These are phyloP conservation scores for Polyrhizophydium stewartii DNA, from an alignment of 371 early-diverging fungal species.

Conservation along the genomic window DNA sequence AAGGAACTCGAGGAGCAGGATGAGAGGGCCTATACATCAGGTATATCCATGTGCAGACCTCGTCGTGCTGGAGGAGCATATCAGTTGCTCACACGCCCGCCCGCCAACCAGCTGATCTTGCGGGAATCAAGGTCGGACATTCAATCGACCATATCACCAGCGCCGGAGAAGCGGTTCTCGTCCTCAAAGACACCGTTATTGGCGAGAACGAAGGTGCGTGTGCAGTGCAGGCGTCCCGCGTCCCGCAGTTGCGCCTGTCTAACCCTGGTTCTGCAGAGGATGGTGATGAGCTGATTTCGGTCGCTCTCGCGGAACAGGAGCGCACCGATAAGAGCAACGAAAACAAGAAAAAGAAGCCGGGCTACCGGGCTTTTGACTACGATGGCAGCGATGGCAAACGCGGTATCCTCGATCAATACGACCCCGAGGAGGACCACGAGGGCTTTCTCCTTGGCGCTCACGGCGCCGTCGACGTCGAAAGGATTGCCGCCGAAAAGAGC, in stretches of 20 bases:
- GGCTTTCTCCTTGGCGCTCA: conserved; percentile 30
- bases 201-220: conserved; percentile 54
- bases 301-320: conserved; percentile 66
- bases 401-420: conserved; percentile 76
- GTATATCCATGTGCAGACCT: too few relatives aligned
- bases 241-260: neutral
- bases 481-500: conserved; percentile 31
- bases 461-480: conserved; percentile 21
- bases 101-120: conserved; percentile 60
- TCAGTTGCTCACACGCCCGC: too few relatives aligned
- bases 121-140: conserved; percentile 77
- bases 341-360: conserved; percentile 66
- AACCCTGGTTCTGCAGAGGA: conserved; percentile 34
- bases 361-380: conserved; percentile 74
- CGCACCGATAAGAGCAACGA: conserved; percentile 65
- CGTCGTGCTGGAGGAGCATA: too few relatives aligned
- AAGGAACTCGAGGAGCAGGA: conserved; percentile 13
- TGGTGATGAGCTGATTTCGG: conserved; percentile 69
- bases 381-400: conserved; percentile 43
- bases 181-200: conserved; percentile 79
- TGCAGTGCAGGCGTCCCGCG: neutral
- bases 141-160: conserved; percentile 64
- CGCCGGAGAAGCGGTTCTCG: conserved; percentile 76
- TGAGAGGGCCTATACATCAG: conserved; percentile 9
- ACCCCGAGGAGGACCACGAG: conserved; percentile 58